phyloP scores from a whole-genome alignment of 2,329 filamentous ascomycete genomes.

The Paecilomyces sp. region DNA sequence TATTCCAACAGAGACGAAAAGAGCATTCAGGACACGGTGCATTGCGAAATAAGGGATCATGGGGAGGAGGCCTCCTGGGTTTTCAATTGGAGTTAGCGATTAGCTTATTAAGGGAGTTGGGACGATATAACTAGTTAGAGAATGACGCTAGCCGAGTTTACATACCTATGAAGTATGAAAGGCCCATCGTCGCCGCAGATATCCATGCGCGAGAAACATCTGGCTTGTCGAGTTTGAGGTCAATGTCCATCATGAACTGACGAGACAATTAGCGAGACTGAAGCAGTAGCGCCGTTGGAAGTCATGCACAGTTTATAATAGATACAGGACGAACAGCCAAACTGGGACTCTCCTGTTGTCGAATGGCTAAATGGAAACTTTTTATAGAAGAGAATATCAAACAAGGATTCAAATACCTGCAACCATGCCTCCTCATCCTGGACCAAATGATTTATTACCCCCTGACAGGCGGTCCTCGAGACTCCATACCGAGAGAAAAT shows the following conservation, averaged over 20 bases:
- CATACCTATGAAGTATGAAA: constrained; percentile 24
- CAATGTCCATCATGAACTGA: constrained; percentile 55
- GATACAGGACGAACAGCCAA: not conserved
- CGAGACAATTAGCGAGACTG: not conserved
- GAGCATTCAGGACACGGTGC: constrained; percentile 30
- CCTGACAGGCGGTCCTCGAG: constrained; percentile 33
- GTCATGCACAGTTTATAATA: not conserved
- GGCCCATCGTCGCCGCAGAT: constrained; percentile 30
- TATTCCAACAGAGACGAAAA: constrained; percentile 38
- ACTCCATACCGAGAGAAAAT: constrained; percentile 47
- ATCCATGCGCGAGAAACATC: constrained; percentile 40
- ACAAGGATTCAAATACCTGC: constrained; percentile 13
- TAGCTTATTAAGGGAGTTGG: no score
- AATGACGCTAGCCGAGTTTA: no score
- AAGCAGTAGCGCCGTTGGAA: no score
- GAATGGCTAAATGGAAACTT: no score
- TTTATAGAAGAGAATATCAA: no score
- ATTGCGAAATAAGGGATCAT: constrained; percentile 43
- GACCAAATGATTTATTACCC: constrained; percentile 46
- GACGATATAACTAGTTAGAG: no score
- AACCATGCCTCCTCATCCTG: constrained; percentile 45
- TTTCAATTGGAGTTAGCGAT: not conserved
- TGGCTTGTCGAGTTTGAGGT: constrained; percentile 43
- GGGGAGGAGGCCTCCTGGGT: constrained; percentile 28
- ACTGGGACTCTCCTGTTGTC: no score